Conservation (phyloP, 345 rosid species). For the Rhizophora apiculata region DNA sequence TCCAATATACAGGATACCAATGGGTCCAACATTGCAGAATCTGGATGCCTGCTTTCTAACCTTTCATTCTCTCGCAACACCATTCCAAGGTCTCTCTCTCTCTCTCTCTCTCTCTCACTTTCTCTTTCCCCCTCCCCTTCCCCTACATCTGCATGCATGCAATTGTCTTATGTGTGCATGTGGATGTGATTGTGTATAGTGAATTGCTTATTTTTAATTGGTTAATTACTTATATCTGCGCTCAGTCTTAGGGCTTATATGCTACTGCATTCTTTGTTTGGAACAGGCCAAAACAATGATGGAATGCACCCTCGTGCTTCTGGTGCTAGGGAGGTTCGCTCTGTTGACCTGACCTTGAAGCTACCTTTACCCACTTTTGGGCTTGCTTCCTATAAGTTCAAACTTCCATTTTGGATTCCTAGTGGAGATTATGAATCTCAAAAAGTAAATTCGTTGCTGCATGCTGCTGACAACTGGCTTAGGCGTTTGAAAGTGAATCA, state of each 20-base stretch:
- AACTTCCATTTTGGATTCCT: constrained; percentile 67
- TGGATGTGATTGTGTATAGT: too few relatives aligned
- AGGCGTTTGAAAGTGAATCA: constrained; percentile 58
- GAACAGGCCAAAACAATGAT: constrained; percentile 39
- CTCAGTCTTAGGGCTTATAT: neutral
- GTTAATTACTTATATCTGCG: neutral
- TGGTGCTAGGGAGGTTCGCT: constrained; percentile 31
- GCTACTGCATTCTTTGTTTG: constrained; percentile 6
- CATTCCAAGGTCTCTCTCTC: constrained; percentile 44
- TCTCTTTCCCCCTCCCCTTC: neutral
- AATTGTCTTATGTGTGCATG: neutral
- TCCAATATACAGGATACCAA: constrained; percentile 85
- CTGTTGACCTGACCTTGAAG: constrained; percentile 34
- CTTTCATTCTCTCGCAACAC: constrained; percentile 65
- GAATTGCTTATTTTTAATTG: too few relatives aligned
- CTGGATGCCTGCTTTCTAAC: constrained; percentile 88
- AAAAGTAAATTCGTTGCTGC: constrained; percentile 51
- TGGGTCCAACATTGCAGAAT: constrained; percentile 80
- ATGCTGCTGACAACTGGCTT: constrained; percentile 74
- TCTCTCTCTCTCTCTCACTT: constrained; percentile 11
- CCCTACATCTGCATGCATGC: neutral
- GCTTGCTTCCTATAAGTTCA: constrained; percentile 76
- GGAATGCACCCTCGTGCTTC: constrained; percentile 24
- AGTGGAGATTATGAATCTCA: constrained; percentile 47
- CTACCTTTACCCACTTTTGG: constrained; percentile 67